Conservation (phyloP, 345 rosid genomes). For the Durio zibethinus region DNA sequence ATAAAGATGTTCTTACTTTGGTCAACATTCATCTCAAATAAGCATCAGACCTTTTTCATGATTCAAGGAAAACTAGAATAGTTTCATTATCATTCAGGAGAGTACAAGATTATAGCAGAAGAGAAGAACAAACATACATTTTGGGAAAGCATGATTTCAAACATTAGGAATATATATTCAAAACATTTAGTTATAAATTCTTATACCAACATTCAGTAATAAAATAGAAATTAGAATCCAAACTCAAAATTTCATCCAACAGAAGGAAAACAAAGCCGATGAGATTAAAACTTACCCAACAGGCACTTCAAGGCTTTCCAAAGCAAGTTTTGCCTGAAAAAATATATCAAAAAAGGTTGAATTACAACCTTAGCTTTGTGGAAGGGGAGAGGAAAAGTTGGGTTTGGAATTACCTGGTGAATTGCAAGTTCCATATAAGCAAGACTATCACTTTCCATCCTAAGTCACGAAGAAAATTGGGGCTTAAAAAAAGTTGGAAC, state of each 20-base stretch:
- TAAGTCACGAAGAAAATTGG: background rate
- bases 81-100: background rate
- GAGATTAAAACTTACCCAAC: slow-evolving; percentile 50
- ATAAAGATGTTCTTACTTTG: background rate
- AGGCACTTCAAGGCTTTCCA: slow-evolving; percentile 75
- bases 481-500: too few relatives aligned
- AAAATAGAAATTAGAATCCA: background rate
- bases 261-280: background rate
- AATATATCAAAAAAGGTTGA: background rate
- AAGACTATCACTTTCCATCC: slow-evolving; percentile 34
- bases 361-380: background rate
- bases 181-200: background rate
- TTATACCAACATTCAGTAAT: background rate
- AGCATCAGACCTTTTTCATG: background rate
- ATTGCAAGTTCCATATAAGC: slow-evolving; percentile 51
- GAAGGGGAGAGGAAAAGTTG: background rate
- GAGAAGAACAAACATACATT: background rate
- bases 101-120: background rate
- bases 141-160: background rate
- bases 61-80: background rate
- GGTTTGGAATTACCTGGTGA: slow-evolving; percentile 39
- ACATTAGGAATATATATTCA: background rate
- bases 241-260: background rate
- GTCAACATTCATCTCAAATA: background rate
- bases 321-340: slow-evolving; percentile 68